Percentiles rank a stretch among this genome's conserved stretches.
These are phyloP conservation scores for Rhodomyrtus tomentosa DNA, from an alignment of 345 rosid genomes.

Conservation along the genomic window DNA sequence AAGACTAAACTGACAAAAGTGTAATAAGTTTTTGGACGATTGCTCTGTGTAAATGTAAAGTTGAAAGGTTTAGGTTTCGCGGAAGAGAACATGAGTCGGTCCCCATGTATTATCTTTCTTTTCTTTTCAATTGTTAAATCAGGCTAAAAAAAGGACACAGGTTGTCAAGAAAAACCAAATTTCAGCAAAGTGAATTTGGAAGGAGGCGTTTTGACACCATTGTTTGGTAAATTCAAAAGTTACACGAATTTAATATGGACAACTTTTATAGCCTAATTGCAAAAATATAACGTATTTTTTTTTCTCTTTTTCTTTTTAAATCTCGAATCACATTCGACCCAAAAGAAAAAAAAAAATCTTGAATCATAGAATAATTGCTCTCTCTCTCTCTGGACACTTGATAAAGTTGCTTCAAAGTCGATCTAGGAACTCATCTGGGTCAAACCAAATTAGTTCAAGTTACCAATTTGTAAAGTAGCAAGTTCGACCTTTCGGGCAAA, in stretches of 20 bases:
- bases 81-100: too few relatives aligned
- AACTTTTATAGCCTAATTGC: not conserved
- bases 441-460: not conserved
- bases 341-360: too few relatives aligned
- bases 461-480: not conserved
- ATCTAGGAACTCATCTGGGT: not conserved
- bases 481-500: not conserved
- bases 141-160: not conserved
- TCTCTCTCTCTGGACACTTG: not conserved
- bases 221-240: not conserved
- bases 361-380: not conserved
- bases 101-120: too few relatives aligned
- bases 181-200: too few relatives aligned
- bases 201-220: not conserved
- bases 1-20: too few relatives aligned
- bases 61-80: too few relatives aligned
- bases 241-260: not conserved
- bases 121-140: not conserved
- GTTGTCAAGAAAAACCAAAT: too few relatives aligned
- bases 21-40: too few relatives aligned
- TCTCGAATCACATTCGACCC: not conserved
- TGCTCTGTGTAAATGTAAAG: too few relatives aligned
- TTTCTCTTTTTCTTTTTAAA: not conserved
- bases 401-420: not conserved
- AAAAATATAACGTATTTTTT: not conserved